Base-by-base conservation (phyloP, 2,329 filamentous ascomycete species). In the Penicillium verrucosum region DNA sequence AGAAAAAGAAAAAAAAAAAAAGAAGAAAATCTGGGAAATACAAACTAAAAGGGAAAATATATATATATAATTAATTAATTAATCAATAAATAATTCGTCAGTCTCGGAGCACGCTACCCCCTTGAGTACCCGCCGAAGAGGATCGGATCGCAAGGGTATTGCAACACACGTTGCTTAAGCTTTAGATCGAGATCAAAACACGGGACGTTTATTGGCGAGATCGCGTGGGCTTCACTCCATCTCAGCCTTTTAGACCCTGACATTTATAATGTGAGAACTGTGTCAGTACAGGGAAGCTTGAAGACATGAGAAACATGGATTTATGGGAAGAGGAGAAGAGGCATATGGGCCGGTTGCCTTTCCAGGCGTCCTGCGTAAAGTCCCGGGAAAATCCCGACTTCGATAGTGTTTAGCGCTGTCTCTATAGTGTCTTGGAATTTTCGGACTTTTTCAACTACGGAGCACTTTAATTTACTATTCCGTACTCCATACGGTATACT, bases 101-200 rank as follows among this genome's bases (percentile, higher is more conserved):
- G 54, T 50, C 29, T 55, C 54, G 60, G 64, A 36, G 36, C 48
- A 44, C 36, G 43, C 38, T 64, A 58, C 58, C 59, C 34, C 30
- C 58, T 65, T 60, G 29, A 63, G 58, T 54, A 62, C 46, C 25
- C 16, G 40, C 49, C 53, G 18, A 52, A 34, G 36, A 42, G 23
- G 30, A 54, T 51, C 51, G 43, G 51, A 47, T 48, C 51, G 51
- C 51, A 54, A 54, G 51, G 45, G 37, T 54, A 27, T 54, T 43
- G 44, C 41, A 37, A 51, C 48, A 51, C 57, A 47, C 42, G 45
- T 45, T 57, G 58, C 54, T 59, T 62, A 66, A 66, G 60, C 64
- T 66, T 66, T 59, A 54, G 60, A 65, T 65, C 62, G 61, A 62
- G 64, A 65, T 66, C 64, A 61, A 61, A 52, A 56, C 57, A 43